Evolutionary conservation across 83 land plant genomes (phyloP), one percentile per base, ranked within the genome.

Genomic region (Thuja plicata): DNA sequence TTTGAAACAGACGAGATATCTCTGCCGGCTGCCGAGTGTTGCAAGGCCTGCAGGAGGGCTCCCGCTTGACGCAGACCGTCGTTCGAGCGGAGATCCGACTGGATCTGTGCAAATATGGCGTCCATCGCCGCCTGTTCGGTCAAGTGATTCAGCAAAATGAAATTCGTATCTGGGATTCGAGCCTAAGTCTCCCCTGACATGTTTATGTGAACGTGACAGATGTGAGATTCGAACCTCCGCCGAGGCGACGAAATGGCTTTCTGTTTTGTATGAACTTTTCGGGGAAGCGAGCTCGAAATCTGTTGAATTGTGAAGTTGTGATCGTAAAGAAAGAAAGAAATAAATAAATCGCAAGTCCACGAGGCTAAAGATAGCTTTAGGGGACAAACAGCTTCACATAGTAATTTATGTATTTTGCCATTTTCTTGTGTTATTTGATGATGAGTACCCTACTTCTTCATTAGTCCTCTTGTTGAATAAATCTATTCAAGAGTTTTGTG

Each of bases 21-120:
- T 50, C 94, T 95, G 24, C 99, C 99, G 13, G 96, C 94, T 41
- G 99, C 98, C 48, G 97, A 95, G 60, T 96, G 99, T 91, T 98
- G 99, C 88, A 98, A 95, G 82, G 99, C 96, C 40, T 90, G 94
- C 54, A 98, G 96, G 71, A 98, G 96, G 17, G 97, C 99, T 73
- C 92, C 90, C 73, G 99, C 92, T 80, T 97, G 99, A 21, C 99
- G 97, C 79, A 98, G 94, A 12, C 95, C 98, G 89, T 98, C 99
- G 94, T 92, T 97, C 90, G 99, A 98, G 41, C 95, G 96, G 30
- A 98, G 97, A 90, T 98, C 99, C 73, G 94, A 90, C 80, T 95
- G 99, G 95, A 98, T 97, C 94, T 94, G 96, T 45, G 96, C 95
- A 85, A 96, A 93, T 15, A 96, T 88, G 54, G 94, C 92, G 88